Evolutionary conservation across 768 basidiomycete species (phyloP).

Genomic region (Lactarius hengduanensis): DNA sequence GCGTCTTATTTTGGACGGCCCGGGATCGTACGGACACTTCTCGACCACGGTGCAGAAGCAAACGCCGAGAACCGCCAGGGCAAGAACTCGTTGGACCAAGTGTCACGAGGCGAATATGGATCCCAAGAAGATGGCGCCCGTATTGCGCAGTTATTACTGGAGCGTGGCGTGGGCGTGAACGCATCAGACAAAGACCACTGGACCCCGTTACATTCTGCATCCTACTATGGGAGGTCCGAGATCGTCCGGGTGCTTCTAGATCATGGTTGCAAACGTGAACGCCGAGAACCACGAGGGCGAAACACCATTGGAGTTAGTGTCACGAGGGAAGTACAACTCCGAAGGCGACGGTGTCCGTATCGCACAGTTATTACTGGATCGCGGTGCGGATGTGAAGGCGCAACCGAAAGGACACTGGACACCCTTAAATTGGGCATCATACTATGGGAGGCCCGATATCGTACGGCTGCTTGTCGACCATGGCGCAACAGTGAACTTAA

Average conservation of each 20-base stretch:
- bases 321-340: not conserved
- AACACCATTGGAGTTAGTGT: not conserved
- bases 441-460: not conserved
- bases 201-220: not conserved
- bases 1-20: not conserved
- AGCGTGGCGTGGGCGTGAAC: not conserved
- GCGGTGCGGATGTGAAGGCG: not conserved
- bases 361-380: not conserved
- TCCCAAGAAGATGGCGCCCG: not conserved
- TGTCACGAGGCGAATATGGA: not conserved
- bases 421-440: not conserved
- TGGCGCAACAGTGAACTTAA: not conserved
- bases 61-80: not conserved
- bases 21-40: not conserved
- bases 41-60: not conserved
- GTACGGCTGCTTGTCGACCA: not conserved
- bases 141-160: not conserved
- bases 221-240: not conserved
- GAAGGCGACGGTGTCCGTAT: not conserved
- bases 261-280: not conserved
- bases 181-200: not conserved
- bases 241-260: not conserved
- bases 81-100: not conserved
- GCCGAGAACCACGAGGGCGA: not conserved
- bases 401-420: not conserved